Conservation (phyloP, 2,329 filamentous ascomycete species). For the Scedosporium dehoogii region DNA sequence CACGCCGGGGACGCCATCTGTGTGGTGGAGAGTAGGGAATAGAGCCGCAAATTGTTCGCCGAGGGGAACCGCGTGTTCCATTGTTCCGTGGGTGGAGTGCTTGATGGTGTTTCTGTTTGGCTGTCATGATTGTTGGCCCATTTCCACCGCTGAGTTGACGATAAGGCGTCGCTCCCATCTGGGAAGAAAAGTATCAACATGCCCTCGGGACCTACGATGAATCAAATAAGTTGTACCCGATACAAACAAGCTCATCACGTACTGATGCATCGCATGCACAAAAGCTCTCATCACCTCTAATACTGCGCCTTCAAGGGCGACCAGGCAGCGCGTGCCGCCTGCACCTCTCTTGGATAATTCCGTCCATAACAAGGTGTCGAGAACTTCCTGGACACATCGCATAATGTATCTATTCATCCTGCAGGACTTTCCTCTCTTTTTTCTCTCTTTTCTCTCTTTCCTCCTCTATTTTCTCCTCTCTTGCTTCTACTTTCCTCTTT, state of each 20-base stretch:
- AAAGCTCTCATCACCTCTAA: too few species aligned
- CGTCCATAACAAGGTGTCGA: too few species aligned
- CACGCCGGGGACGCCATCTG: not conserved
- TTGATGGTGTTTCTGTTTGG: not conserved
- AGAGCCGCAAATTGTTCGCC: not conserved
- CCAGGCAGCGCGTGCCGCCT: too few species aligned
- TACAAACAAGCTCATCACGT: too few species aligned
- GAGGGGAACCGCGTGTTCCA: not conserved
- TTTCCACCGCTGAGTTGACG: too few species aligned
- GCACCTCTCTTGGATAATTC: too few species aligned
- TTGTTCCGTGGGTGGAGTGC: not conserved
- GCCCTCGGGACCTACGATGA: not conserved
- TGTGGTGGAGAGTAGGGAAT: not conserved
- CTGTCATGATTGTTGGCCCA: not conserved
- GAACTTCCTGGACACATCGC: too few species aligned
- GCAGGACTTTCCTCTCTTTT: not conserved
- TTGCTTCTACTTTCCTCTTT: not conserved
- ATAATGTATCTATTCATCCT: not conserved
- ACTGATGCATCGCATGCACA: too few species aligned
- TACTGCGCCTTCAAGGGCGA: too few species aligned
- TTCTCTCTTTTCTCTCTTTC: not conserved
- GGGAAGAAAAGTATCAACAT: too few species aligned
- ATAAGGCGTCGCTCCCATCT: too few species aligned
- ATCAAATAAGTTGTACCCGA: not conserved
- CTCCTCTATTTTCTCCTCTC: too few species aligned